Base-by-base conservation (phyloP, 139 green algal genomes). In the Spirogloea muscicola region DNA sequence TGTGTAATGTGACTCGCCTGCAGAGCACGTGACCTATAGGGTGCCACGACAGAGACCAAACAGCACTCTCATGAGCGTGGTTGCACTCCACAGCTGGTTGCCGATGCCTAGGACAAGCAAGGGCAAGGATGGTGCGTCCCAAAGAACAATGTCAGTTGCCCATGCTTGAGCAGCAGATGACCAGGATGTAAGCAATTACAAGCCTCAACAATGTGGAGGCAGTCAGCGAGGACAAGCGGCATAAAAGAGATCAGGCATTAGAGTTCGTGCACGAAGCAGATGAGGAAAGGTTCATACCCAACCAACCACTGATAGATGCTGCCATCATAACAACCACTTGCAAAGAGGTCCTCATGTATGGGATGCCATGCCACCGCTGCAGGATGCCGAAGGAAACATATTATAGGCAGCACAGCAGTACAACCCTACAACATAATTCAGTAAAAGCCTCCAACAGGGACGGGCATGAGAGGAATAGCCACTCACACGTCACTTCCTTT, bases 11-110 rank as follows among this genome's bases (percentile, higher is more conserved):
- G 10, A 51, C 43, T 25, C 43, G 43, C 63, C 87, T 86, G 44
- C 82, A 81, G 13, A 97, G 63, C 38, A 95, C 42, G 85, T 97
- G 92, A 1, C 92, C 92, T 5, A 86, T 52, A 0, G 92, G 92
- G 83, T 97, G 91, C 86, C 88, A 97, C 0, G 85, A 85, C 2
- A 92, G n/a, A 0, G 43, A 70, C 87, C 86, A 89, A 1, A 96
- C 77, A 3, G 82, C 63, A 9, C 58, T 80, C 46, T 96, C 88
- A 61, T 96, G 91, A 2, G 82, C 88, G 3, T 79, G 58, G 33
- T 74, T 68, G 59, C 59, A 21, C 59, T 13, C 27, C 29, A 55
- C 13, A 21, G 18, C 27, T 41, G 13, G 57, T 55, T 55, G 21
- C 21, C 46, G 46, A 55, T 55, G 21, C 21, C 21, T 55, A 31